These are phyloP conservation scores for Dothistroma septosporum DNA, from an alignment of 2,329 filamentous ascomycete genomes.

Conservation along the genomic window DNA sequence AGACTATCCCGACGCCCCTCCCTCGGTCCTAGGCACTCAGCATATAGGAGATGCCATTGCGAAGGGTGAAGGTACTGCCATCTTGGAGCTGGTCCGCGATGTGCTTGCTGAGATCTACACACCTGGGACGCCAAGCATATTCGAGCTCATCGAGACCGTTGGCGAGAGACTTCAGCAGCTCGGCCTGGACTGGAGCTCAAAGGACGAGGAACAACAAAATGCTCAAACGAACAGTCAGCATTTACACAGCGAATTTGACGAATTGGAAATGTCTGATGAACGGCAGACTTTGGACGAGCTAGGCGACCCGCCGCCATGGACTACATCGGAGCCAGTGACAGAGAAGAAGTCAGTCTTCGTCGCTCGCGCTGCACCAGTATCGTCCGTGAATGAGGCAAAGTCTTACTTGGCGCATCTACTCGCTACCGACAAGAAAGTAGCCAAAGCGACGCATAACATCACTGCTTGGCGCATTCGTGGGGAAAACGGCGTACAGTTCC, in stretches of 20 bases:
- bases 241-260: neutral
- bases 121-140: conserved; percentile 77
- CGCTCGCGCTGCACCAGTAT: conserved; percentile 68
- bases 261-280: conserved; percentile 29
- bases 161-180: conserved; percentile 34
- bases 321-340: conserved; percentile 64
- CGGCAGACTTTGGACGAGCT: conserved; percentile 36
- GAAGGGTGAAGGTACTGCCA: conserved; percentile 65
- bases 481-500: conserved; percentile 52
- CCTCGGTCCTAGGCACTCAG: conserved; percentile 71
- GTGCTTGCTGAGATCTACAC: conserved; percentile 65
- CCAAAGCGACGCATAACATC: conserved; percentile 91
- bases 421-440: conserved; percentile 75
- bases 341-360: conserved; percentile 89
- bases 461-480: conserved; percentile 83
- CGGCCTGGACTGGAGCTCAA: conserved; percentile 25
- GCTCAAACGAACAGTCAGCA: conserved; percentile 32
- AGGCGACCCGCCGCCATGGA: conserved; percentile 58
- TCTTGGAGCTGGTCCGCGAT: conserved; percentile 65
- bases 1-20: conserved; percentile 71
- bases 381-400: conserved; percentile 66
- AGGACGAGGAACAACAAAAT: conserved; percentile 29
- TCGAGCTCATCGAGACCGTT: conserved; percentile 73
- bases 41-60: conserved; percentile 65
- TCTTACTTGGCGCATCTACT: conserved; percentile 70